Conservation (phyloP, 768 basidiomycete species). For the Coprinopsis cinerea region DNA sequence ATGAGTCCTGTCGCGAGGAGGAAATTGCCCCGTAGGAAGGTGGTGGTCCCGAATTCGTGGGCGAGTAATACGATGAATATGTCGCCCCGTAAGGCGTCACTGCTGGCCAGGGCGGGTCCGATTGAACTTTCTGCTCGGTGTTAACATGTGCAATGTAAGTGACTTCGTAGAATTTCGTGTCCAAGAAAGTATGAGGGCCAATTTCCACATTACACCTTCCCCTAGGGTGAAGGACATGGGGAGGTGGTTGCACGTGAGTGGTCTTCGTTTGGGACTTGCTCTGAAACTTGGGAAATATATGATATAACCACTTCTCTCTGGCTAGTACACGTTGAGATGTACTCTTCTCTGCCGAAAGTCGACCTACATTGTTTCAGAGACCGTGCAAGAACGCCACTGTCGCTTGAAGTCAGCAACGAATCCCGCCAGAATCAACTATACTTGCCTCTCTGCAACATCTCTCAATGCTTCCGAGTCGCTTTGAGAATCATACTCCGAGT, state of each 20-base stretch:
- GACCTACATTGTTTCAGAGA: constrained; percentile 6
- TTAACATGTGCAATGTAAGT: constrained; percentile 40
- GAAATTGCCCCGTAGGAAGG: background rate
- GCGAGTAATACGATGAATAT: background rate
- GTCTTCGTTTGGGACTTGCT: constrained; percentile 57
- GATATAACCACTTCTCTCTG: constrained; percentile 63
- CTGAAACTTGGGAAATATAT: constrained; percentile 68
- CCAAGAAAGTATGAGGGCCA: constrained; percentile 67
- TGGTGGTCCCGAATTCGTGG: background rate
- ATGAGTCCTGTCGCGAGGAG: too few species aligned
- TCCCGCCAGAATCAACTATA: background rate
- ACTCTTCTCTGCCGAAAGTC: background rate
- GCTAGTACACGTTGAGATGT: constrained; percentile 32
- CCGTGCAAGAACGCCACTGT: background rate
- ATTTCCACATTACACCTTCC: constrained; percentile 69
- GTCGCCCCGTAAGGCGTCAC: background rate
- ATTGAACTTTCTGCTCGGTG: constrained; percentile 14
- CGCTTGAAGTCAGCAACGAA: too few species aligned
- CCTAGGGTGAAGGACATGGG: constrained; percentile 56
- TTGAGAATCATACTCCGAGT: too few species aligned
- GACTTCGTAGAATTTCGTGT: constrained; percentile 69
- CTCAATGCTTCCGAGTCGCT: constrained; percentile 32
- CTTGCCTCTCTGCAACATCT: constrained; percentile 53
- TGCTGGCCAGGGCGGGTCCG: background rate
- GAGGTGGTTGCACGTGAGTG: constrained; percentile 49